Percentiles rank a stretch among this genome's conserved stretches.
Conservation (phyloP, 140 eudicot species). For the Ambrosia hybrid region DNA sequence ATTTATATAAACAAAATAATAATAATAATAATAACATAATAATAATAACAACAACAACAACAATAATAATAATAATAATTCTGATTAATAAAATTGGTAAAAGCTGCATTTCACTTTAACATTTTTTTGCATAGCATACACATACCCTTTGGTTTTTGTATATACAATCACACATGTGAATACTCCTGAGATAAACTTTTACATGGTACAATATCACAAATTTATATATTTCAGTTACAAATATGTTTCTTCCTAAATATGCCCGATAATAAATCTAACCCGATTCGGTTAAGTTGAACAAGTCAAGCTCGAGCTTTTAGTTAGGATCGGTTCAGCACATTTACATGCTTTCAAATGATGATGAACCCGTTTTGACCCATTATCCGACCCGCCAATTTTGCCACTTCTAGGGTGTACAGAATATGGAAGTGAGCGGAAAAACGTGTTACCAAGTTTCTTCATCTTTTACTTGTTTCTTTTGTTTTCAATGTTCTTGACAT, state of each 20-base stretch:
- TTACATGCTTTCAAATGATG: background rate
- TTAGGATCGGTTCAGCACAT: background rate
- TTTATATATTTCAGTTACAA: constrained; percentile 7
- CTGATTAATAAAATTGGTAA: too few species aligned
- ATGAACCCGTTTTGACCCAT: background rate
- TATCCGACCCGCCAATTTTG: background rate
- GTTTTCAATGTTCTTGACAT: constrained; percentile 45
- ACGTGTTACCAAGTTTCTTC: background rate
- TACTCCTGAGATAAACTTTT: background rate
- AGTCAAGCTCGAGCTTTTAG: background rate
- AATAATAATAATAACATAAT: too few species aligned
- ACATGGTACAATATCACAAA: background rate
- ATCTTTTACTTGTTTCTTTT: constrained; percentile 30
- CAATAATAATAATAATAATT: too few species aligned
- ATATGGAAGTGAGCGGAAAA: background rate
- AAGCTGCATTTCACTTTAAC: too few species aligned
- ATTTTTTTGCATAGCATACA: too few species aligned
- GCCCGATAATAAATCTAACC: background rate
- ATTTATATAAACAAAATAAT: too few species aligned
- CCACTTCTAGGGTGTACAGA: too few species aligned
- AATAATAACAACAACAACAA: too few species aligned
- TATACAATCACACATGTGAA: constrained; percentile 3
- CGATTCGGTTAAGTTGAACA: background rate
- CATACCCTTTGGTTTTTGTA: too few species aligned
- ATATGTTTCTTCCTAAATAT: background rate